Evolutionary conservation across 805 yeast species (phyloP), one percentile per base, ranked within the genome.

Genomic region (Saccharomycopsis guyanensis): DNA sequence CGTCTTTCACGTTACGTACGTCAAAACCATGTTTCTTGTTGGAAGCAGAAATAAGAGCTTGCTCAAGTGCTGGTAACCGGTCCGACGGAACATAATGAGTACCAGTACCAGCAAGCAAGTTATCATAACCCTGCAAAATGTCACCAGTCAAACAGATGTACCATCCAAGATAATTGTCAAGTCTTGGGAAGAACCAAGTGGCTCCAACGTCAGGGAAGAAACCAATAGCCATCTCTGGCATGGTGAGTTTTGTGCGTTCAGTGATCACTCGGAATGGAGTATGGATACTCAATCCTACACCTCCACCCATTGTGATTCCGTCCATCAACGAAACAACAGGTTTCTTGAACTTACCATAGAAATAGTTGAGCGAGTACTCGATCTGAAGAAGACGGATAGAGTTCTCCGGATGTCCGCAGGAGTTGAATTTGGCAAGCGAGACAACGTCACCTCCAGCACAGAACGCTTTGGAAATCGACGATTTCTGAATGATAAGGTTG

Each of bases 221-320:
- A 1, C 98, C 98, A 62, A 93, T 93, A 58, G 86, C 88, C 72
- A 94, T 83, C 65, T 93, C 97, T 3, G 98, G 97, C 98, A 93
- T 93, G 52, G 97, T 95, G 68, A 89, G 75, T 60, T 80, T 74
- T 12, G 97, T 89, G 57, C 75, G 74, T 57, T 91, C 97, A 34
- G 96, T 85, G 13, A 93, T 95, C 34, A 93, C 69, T 59, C 97
- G 77, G 71, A 89, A 91, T 2, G 96, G 93, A 8, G 86, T 82
- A 65, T 93, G 97, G 34, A 86, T 81, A 1, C 89, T 72, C 38
- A 93, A 68, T 3, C 98, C 97, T 35, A 87, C 95, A 56, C 97
- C 97, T 43, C 97, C 97, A 47, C 97, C 98, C 95, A 93, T 86
- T 22, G 91, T 86, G 56, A 91, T 86, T 20, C 97, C 97, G 59